Evolutionary conservation across 1,284 basidiomycete genomes (phyloP).

Genomic region (Rhodotorula sp.): DNA sequence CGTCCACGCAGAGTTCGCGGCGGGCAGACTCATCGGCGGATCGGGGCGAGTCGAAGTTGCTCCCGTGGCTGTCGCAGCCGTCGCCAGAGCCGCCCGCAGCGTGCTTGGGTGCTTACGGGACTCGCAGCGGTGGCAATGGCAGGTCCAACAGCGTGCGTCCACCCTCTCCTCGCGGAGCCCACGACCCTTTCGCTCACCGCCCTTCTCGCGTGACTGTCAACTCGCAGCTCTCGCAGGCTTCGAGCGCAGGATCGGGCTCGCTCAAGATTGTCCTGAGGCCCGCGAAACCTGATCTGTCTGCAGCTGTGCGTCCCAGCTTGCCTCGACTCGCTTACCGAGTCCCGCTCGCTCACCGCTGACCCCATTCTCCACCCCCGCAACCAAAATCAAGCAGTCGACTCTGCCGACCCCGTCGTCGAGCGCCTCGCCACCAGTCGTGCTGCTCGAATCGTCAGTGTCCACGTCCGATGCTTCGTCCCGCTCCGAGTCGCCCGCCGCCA

Average conservation of each 20-base stretch:
- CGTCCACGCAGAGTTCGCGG: neutral
- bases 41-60: conserved; percentile 1
- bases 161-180: neutral
- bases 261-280: conserved; percentile 9
- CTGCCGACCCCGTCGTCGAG: neutral
- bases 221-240: neutral
- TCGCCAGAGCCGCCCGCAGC: neutral
- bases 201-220: neutral
- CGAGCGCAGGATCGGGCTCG: neutral
- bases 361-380: neutral
- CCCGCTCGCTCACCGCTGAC: neutral
- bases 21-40: neutral
- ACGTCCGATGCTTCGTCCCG: neutral
- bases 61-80: conserved; percentile 2
- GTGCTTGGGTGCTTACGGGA: neutral
- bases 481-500: neutral
- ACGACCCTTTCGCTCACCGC: neutral
- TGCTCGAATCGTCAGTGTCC: conserved; percentile 1
- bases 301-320: neutral
- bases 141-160: neutral
- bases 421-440: neutral
- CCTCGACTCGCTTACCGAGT: neutral
- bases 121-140: neutral
- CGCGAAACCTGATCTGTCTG: neutral
- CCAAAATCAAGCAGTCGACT: neutral